Percentiles rank a stretch among this genome's conserved stretches.
Conservation (phyloP, 495 filamentous ascomycete species). For the Aspergillus kassunensis region DNA sequence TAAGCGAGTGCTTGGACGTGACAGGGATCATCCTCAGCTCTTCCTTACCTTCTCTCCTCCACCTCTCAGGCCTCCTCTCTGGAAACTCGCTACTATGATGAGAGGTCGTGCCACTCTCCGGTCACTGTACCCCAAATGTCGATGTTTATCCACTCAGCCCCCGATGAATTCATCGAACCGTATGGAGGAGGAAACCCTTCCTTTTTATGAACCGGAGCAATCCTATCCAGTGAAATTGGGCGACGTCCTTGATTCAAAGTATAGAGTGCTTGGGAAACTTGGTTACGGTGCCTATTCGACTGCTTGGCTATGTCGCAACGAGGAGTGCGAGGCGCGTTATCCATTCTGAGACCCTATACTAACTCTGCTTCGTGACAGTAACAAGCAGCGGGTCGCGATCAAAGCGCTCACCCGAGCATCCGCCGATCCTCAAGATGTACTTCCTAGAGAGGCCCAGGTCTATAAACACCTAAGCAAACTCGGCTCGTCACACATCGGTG, state of each 20-base stretch:
- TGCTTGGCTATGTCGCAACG: constrained; percentile 50
- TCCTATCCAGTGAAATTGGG: constrained; percentile 50
- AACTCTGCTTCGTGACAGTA: not conserved
- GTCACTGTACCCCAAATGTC: too few species aligned
- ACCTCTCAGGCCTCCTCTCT: too few species aligned
- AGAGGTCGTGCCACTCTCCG: too few species aligned
- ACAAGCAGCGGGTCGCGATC: constrained; percentile 10
- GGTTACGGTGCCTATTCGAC: constrained; percentile 50
- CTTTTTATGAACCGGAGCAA: constrained; percentile 29
- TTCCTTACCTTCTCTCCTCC: too few species aligned
- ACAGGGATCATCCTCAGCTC: too few species aligned
- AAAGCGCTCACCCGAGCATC: constrained; percentile 3
- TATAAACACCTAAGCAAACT: constrained; percentile 16
- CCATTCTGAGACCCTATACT: too few species aligned
- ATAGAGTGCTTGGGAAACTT: constrained; percentile 51
- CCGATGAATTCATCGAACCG: too few species aligned
- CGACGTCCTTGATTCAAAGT: constrained; percentile 44
- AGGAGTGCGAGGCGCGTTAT: constrained; percentile 26
- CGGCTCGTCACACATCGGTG: constrained; percentile 14
- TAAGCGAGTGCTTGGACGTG: too few species aligned
- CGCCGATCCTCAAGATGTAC: constrained; percentile 3
- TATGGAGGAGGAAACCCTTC: constrained; percentile 25
- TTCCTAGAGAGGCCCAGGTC: constrained; percentile 13
- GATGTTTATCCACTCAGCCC: too few species aligned
- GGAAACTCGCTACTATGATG: too few species aligned